phyloP scores from a whole-genome alignment of 352 stramenopile species.

The Thalassiosira livingstoniorum region DNA sequence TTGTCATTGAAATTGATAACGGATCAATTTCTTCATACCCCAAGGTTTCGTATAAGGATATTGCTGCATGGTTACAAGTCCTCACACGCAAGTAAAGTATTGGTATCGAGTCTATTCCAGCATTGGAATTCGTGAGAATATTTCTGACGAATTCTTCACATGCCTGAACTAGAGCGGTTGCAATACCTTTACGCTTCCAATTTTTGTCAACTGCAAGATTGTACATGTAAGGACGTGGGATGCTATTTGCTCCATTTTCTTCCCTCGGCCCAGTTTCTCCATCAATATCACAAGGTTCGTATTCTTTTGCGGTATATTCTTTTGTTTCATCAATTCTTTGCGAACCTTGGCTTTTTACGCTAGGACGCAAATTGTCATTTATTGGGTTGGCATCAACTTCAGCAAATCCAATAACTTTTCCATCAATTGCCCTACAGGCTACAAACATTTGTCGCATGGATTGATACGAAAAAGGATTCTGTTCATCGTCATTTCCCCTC shows the following conservation, averaged over 20 bases:
- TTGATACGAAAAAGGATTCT: constrained; percentile 30
- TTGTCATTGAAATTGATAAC: constrained; percentile 16
- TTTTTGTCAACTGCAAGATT: constrained; percentile 76
- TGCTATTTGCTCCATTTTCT: constrained; percentile 12
- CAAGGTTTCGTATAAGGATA: constrained; percentile 56
- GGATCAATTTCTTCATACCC: constrained; percentile 53
- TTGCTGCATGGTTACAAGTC: constrained; percentile 47
- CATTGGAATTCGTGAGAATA: constrained; percentile 30
- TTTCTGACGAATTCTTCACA: constrained; percentile 71
- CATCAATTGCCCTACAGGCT: constrained; percentile 58
- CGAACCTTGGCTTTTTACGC: not conserved
- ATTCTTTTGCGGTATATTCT: too few relatives aligned
- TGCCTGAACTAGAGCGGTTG: constrained; percentile 57
- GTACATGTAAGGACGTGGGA: constrained; percentile 79
- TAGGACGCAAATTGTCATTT: constrained; percentile 17
- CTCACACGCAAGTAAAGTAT: constrained; percentile 60
- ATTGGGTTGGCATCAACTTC: constrained; percentile 70
- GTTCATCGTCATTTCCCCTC: too few relatives aligned
- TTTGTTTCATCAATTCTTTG: too few relatives aligned
- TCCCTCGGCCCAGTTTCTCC: not conserved
- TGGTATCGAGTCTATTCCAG: constrained; percentile 15
- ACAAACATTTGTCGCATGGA: constrained; percentile 70
- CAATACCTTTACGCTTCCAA: constrained; percentile 72
- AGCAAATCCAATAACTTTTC: constrained; percentile 68
- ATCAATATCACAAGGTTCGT: not conserved